A percentile compares a stretch with the other conserved stretches of the same genome.
phyloP scores from a whole-genome alignment of 192 early-diverging fungal genomes.

The Mortierella antarctica region DNA sequence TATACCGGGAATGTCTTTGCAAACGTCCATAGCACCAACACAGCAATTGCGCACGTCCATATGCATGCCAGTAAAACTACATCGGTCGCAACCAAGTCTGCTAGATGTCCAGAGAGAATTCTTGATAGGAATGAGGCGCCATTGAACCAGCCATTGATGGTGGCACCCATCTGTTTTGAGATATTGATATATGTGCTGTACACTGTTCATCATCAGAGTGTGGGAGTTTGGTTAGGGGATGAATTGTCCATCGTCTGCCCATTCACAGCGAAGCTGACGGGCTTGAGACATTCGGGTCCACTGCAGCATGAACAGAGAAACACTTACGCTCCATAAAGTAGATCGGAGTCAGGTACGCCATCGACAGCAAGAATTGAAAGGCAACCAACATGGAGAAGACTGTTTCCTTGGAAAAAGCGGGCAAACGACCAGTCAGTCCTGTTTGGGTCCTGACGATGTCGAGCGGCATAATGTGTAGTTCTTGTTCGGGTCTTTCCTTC shows the following conservation, averaged over 20 bases:
- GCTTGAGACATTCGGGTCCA: neutral
- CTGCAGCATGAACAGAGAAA: neutral
- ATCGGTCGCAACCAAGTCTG: slow-evolving; percentile 54
- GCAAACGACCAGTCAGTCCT: neutral
- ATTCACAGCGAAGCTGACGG: neutral
- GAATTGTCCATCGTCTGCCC: neutral
- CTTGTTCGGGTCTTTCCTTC: neutral
- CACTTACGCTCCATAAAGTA: slow-evolving; percentile 38
- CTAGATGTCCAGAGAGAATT: slow-evolving; percentile 19
- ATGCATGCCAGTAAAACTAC: slow-evolving; percentile 27
- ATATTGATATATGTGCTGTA: slow-evolving; percentile 32
- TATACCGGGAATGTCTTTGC: slow-evolving; percentile 43
- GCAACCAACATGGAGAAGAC: slow-evolving; percentile 11
- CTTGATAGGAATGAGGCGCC: slow-evolving; percentile 36
- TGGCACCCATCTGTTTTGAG: slow-evolving; percentile 21
- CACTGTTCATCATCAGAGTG: slow-evolving; percentile 1
- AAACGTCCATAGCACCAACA: slow-evolving; percentile 61
- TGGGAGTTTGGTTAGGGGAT: neutral
- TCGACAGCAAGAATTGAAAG: slow-evolving; percentile 20
- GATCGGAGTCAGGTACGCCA: slow-evolving; percentile 32
- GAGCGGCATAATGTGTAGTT: neutral
- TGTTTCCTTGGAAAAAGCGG: slow-evolving; percentile 5
- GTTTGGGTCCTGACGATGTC: no score
- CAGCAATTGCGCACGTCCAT: slow-evolving; percentile 18
- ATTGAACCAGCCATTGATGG: slow-evolving; percentile 40